These are phyloP conservation scores for Microdochium bolleyi DNA, from an alignment of 2,329 filamentous ascomycete genomes.

Conservation along the genomic window DNA sequence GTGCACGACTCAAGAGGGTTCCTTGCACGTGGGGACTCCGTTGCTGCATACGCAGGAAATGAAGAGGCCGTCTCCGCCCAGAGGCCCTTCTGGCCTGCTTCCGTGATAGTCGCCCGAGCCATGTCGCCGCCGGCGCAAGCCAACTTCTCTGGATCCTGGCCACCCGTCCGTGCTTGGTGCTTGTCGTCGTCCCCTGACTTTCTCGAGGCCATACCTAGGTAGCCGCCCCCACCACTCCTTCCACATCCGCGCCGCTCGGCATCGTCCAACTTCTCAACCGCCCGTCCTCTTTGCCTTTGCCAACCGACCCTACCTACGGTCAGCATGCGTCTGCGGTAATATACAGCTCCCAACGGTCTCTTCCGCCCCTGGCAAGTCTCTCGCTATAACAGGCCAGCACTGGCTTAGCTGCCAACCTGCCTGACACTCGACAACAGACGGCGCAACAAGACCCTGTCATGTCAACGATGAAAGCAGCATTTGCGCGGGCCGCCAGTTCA, in stretches of 20 bases:
- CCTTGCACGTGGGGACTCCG: neutral
- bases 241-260: no score
- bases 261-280: no score
- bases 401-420: neutral
- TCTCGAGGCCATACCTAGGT: no score
- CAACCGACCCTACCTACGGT: no score
- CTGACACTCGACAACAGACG: neutral
- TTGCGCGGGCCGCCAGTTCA: conserved; percentile 9
- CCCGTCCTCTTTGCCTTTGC: no score
- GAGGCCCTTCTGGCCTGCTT: neutral
- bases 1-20: neutral
- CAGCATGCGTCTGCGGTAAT: neutral
- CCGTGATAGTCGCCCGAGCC: neutral
- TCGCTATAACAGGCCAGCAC: neutral
- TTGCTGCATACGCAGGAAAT: no score
- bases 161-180: neutral
- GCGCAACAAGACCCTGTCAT: no score
- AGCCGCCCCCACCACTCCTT: no score
- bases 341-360: neutral
- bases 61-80: no score
- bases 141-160: neutral
- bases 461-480: conserved; percentile 7
- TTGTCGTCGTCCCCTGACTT: no score
- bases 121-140: neutral
- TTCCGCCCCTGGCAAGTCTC: neutral